Conservation (phyloP, 176 grass and related monocot species). For the Oryza officinalis region DNA sequence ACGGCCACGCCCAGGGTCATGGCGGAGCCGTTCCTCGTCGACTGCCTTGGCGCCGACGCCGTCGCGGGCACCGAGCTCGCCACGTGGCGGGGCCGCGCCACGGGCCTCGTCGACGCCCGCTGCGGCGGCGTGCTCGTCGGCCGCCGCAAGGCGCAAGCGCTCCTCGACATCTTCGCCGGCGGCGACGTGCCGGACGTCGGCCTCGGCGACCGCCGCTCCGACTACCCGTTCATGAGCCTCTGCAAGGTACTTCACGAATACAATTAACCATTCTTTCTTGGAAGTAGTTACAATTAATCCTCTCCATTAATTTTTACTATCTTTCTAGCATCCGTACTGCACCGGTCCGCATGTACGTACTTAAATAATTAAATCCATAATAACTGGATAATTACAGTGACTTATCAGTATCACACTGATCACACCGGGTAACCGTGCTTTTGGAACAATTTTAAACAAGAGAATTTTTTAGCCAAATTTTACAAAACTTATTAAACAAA, state of each 20-base stretch:
- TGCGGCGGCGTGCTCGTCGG: constrained; percentile 37
- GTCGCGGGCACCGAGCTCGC: constrained; percentile 64
- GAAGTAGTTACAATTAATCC: neutral
- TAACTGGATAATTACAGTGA: neutral
- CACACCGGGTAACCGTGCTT: neutral
- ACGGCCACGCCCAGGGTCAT: constrained; percentile 54
- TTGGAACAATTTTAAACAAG: neutral
- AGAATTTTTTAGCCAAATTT: neutral
- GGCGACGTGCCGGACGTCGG: constrained; percentile 55
- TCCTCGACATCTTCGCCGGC: constrained; percentile 33
- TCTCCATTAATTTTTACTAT: neutral
- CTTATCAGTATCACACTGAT: neutral
- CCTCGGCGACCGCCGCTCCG: constrained; percentile 46
- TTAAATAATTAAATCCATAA: neutral
- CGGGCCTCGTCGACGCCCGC: constrained; percentile 30
- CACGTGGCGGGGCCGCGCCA: constrained; percentile 44
- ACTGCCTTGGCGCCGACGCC: constrained; percentile 58
- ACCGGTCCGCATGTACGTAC: neutral
- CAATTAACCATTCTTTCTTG: neutral
- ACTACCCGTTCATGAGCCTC: constrained; percentile 63
- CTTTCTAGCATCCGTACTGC: neutral
- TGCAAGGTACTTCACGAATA: constrained; percentile 49
- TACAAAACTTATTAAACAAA: neutral
- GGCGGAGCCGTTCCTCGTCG: constrained; percentile 73
- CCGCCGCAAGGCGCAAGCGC: constrained; percentile 34